A percentile compares a stretch with the other conserved stretches of the same genome.
phyloP scores from a whole-genome alignment of 805 yeast species.

The Metschnikowia orientalis region DNA sequence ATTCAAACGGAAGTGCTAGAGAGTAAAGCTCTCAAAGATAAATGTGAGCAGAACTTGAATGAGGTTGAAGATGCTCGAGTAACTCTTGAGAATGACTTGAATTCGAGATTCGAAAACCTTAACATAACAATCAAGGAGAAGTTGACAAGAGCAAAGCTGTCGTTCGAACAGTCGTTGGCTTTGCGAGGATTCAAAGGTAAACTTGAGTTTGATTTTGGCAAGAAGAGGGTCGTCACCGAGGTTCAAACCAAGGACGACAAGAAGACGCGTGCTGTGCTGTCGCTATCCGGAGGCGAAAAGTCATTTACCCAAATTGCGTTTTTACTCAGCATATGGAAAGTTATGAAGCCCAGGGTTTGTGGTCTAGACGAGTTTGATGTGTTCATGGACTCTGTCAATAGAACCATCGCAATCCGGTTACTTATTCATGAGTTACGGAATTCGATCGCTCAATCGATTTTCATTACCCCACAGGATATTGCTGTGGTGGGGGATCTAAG shows the following conservation, averaged over 20 bases:
- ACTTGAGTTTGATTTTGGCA: constrained; percentile 56
- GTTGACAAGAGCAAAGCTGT: constrained; percentile 29
- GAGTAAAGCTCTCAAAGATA: constrained; percentile 40
- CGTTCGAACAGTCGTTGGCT: constrained; percentile 56
- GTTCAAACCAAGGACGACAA: constrained; percentile 60
- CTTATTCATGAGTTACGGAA: constrained; percentile 64
- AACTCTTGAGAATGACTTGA: constrained; percentile 27
- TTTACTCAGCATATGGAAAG: constrained; percentile 84
- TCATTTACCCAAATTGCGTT: constrained; percentile 90
- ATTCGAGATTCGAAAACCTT: constrained; percentile 29
- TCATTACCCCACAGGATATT: constrained; percentile 92
- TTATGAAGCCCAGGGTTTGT: constrained; percentile 81
- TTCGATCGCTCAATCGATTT: constrained; percentile 76
- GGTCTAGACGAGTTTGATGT: constrained; percentile 97
- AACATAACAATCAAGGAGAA: constrained; percentile 30
- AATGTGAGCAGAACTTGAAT: constrained; percentile 38
- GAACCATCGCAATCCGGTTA: constrained; percentile 71
- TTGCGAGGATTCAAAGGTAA: constrained; percentile 72
- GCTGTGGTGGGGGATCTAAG: constrained; percentile 56
- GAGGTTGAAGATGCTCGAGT: constrained; percentile 28
- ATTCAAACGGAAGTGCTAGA: constrained; percentile 45
- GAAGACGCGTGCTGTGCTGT: constrained; percentile 64
- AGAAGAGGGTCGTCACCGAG: constrained; percentile 48
- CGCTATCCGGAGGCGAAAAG: constrained; percentile 95
- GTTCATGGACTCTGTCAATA: constrained; percentile 91